phyloP scores from a whole-genome alignment of 306 rosid species.

The Corylus avellana region DNA sequence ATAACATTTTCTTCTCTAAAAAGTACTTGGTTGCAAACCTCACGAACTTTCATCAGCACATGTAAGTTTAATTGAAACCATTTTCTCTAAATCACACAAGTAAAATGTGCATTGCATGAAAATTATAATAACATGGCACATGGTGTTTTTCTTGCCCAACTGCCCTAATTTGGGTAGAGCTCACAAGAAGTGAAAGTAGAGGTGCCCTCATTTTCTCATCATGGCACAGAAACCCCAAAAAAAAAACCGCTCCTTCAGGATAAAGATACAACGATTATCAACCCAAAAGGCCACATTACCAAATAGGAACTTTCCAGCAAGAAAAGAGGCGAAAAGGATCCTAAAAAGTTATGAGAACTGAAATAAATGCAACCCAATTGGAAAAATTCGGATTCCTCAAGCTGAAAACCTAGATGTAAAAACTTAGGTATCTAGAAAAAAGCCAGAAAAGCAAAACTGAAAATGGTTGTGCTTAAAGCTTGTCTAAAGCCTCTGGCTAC shows the following conservation, averaged over 20 bases:
- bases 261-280: background rate
- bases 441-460: background rate
- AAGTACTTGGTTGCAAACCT: background rate
- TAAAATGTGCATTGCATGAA: background rate
- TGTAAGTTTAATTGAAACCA: background rate
- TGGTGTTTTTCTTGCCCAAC: background rate
- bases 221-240: background rate
- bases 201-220: background rate
- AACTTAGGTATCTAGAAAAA: background rate
- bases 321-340: background rate
- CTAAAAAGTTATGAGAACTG: background rate
- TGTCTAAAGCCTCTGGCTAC: background rate
- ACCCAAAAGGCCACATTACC: background rate
- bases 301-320: background rate
- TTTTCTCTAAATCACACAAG: background rate
- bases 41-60: background rate
- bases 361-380: conserved; percentile 8
- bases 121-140: background rate
- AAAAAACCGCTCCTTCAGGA: background rate
- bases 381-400: background rate
- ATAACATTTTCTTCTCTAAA: background rate
- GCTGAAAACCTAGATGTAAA: background rate
- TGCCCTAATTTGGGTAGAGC: background rate
- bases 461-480: background rate
- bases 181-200: background rate